Evolutionary conservation across 768 basidiomycete species (phyloP).

Genomic region (Psilocybe sp.): DNA sequence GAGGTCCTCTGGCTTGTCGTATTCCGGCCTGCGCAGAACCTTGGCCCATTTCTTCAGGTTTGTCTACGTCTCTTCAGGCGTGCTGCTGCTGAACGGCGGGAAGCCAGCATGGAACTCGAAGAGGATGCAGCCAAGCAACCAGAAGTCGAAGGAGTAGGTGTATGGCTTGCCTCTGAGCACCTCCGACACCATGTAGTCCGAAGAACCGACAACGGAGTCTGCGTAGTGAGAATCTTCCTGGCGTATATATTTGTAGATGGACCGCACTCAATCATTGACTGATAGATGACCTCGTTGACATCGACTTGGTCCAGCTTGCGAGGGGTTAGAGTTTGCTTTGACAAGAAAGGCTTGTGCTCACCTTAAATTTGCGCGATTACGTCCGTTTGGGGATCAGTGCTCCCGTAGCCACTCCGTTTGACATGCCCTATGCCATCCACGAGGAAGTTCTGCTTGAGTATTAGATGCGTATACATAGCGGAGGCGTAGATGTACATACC

Average conservation of each 20-base stretch:
- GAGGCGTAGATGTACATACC: constrained; percentile 40
- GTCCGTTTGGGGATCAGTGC: constrained; percentile 92
- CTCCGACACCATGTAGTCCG: constrained; percentile 98
- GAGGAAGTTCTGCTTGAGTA: constrained; percentile 76
- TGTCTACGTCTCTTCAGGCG: constrained; percentile 97
- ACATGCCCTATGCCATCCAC: constrained; percentile 96
- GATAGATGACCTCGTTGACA: constrained; percentile 84
- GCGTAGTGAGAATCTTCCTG: constrained; percentile 91
- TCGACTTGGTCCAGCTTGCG: constrained; percentile 91
- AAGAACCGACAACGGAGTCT: constrained; percentile 95
- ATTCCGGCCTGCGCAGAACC: constrained; percentile 88
- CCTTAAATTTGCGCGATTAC: constrained; percentile 92
- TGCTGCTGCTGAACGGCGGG: constrained; percentile 95
- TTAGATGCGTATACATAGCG: not conserved
- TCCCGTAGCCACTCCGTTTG: constrained; percentile 94
- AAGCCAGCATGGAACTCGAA: constrained; percentile 98
- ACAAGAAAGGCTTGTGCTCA: constrained; percentile 38
- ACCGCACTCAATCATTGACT: constrained; percentile 94
- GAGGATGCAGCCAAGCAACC: constrained; percentile 97
- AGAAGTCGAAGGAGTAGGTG: constrained; percentile 94
- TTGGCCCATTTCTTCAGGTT: constrained; percentile 98
- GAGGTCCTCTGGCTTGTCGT: constrained; percentile 92
- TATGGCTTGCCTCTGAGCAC: constrained; percentile 94
- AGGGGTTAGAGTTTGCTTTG: not conserved
- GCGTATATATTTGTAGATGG: constrained; percentile 90